Base-by-base conservation (phyloP, 495 filamentous ascomycete genomes). In the Neurospora africana region DNA sequence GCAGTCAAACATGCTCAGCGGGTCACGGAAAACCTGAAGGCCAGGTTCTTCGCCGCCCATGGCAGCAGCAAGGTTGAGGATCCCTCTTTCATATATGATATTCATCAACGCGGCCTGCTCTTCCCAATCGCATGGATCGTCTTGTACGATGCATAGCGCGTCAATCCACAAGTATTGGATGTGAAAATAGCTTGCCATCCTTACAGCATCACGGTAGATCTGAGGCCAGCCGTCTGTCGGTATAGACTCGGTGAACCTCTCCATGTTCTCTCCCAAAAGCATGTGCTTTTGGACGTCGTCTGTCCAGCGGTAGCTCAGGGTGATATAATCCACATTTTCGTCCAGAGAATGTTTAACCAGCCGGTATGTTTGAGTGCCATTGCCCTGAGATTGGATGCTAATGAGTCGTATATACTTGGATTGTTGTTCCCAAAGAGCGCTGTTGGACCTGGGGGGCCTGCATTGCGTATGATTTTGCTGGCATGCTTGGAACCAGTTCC, bases 151-250 rank as follows among this genome's bases (percentile, higher is more conserved):
- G 47, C 47, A 58, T 27, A 58, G 2, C 5, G 47, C 47, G 10
- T 58, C 21, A 15, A 58, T 27, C 47, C 47, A 58, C 0, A 58
- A 4, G 11, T 58, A 58, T 4, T 27, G 21, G 3, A 27, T 2
- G 0, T 15, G 0, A 0, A 27, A 5, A 15, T 58, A 1, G 21
- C 47, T 1, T 2, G 47, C 9, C 47, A 58, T 3, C 1, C 0
- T 2, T 2, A 58, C 47, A 27, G 53, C 53, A 61, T 61, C 53
- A 5, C 6, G 53, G 3, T 61, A 30, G 1, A 61, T 8, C 2
- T 30, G 23, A 15, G 23, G 23, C 53, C 23, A 61, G n/a, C 6
- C 17, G 7, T n/a, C 7, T 44, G 41, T 44, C 0, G 5, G 41
- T 7, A n/a, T 44, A 9, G 41, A 44, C 19, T 44, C 41, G 19